Percentiles rank a stretch among this genome's conserved stretches.
Conservation (phyloP, 2,329 filamentous ascomycete species). For the Colletotrichum horii region DNA sequence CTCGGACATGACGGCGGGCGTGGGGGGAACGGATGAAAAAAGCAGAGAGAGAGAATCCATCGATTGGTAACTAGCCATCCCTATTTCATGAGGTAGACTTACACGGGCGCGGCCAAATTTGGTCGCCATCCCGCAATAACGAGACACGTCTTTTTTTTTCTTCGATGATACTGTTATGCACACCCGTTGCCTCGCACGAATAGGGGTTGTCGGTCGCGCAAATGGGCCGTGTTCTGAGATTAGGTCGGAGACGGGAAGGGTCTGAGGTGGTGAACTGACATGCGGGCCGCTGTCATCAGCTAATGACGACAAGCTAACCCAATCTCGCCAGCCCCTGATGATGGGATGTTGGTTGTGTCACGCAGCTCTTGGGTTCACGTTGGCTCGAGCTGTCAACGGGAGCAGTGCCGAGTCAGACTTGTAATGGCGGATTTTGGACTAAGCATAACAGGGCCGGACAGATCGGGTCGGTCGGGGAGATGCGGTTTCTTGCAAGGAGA, state of each 20-base stretch:
- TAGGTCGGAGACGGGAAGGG: background rate
- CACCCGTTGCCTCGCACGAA: background rate
- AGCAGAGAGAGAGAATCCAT: background rate
- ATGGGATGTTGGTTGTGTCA: background rate
- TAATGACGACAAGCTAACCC: background rate
- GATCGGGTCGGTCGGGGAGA: background rate
- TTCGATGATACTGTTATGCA: background rate
- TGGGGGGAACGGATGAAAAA: constrained; percentile 10
- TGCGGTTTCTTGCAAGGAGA: background rate
- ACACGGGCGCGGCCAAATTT: background rate
- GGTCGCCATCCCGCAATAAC: background rate
- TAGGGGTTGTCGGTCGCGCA: background rate
- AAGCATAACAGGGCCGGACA: background rate
- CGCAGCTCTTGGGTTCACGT: background rate
- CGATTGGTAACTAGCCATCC: background rate
- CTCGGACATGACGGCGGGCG: constrained; percentile 11
- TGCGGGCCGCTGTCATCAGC: constrained; percentile 6
- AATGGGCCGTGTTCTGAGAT: background rate
- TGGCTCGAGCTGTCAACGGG: background rate
- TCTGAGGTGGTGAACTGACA: background rate
- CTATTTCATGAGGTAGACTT: constrained; percentile 1
- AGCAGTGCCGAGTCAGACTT: background rate
- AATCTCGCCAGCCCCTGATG: background rate
- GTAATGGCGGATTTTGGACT: background rate
- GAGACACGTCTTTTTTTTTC: background rate